Evolutionary conservation across 2,329 filamentous ascomycete species (phyloP), one percentile per base, ranked within the genome.

Genomic region (Ophiocordyceps camponoti-rufipedis): DNA sequence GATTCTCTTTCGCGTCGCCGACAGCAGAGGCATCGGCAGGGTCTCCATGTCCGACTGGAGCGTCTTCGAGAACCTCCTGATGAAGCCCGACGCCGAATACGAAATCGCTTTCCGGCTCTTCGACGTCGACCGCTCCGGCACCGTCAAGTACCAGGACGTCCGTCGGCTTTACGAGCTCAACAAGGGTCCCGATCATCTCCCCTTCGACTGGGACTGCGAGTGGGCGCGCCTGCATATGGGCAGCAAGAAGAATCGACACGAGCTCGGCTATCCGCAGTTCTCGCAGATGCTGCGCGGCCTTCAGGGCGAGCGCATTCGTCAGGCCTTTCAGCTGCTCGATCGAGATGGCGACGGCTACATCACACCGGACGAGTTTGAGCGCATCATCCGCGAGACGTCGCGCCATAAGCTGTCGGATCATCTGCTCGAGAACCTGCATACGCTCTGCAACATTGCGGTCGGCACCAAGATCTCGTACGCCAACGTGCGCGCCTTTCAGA

Each of bases 81-180:
- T 74, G 54, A 96, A 95, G 67, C 84, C 91, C 50, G 91, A 96
- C 59, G 91, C 91, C 62, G 91, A 98, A 68, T 98, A 98, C 67
- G 88, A 96, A 64, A 94, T 98, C 55, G 89, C 91, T 14, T 98
- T 96, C 68, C 85, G 91, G 55, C 75, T 98, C 46, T 98, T 98
- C 65, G 89, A 96, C 59, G 74, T 85, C 55, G 80, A 89, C 44
- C 77, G 84, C 49, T 83, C 78, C 18, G 91, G 91, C 49, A 75
- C 75, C 43, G 86, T 98, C 57, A 89, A 88, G 61, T 94, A 89
- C 58, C 83, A 94, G 38, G 78, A 87, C 55, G 88, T 98, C 66
- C 79, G 85, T 58, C 74, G 78, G 48, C 69, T 89, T 48, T 95
- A 93, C 66, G 83, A 89, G 65, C 70, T 80, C 55, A 93, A 94